A percentile compares a stretch with the other conserved stretches of the same genome.
phyloP scores from a whole-genome alignment of 495 filamentous ascomycete species.

The Tuber indicum region DNA sequence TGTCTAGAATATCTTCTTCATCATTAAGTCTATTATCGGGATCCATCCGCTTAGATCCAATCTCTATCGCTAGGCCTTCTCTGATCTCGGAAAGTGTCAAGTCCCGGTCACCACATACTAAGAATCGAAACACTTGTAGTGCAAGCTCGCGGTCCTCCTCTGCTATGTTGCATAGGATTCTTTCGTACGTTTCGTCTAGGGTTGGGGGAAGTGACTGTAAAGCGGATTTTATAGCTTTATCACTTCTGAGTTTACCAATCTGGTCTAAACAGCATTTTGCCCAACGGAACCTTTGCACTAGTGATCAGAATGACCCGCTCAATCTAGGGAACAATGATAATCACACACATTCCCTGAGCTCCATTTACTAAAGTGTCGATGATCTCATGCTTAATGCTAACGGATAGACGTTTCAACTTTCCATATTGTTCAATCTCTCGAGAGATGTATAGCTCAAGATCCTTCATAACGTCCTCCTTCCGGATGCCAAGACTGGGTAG shows the following conservation, averaged over 20 bases:
- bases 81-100: conserved; percentile 23
- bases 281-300: conserved; percentile 17
- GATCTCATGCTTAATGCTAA: conserved; percentile 8
- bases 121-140: conserved; percentile 12
- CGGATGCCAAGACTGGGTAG: neutral
- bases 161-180: conserved; percentile 37
- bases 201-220: conserved; percentile 40
- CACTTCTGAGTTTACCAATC: conserved; percentile 27
- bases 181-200: conserved; percentile 43
- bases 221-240: conserved; percentile 27
- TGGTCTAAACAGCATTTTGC: conserved; percentile 9
- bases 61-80: conserved; percentile 20
- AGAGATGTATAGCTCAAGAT: conserved; percentile 14
- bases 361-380: conserved; percentile 3
- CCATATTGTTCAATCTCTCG: conserved; percentile 3
- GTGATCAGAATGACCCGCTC: neutral
- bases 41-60: conserved; percentile 11
- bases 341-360: conserved; percentile 13
- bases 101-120: conserved; percentile 14
- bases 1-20: conserved; percentile 7
- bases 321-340: neutral
- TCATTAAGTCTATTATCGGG: conserved; percentile 4
- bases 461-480: conserved; percentile 6
- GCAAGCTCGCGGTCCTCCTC: conserved; percentile 23
- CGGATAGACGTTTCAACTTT: neutral